Conservation (phyloP, 208 protist species). For the Acanthamoeba healyi region DNA sequence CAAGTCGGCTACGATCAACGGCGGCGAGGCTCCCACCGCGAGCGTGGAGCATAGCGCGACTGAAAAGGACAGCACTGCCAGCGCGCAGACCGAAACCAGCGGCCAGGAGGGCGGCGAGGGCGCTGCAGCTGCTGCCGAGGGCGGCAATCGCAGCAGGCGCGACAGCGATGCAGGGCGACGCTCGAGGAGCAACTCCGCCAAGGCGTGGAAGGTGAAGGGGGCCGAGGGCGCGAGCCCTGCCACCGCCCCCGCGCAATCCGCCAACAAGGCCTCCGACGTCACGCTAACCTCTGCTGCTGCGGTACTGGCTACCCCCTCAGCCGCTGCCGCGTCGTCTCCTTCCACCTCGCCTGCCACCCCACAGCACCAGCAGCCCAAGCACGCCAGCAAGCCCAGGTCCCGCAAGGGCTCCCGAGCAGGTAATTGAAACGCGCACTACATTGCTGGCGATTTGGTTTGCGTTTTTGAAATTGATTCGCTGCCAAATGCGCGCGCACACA, state of each 20-base stretch:
- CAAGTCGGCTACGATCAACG: neutral
- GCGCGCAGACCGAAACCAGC: neutral
- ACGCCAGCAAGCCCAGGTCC: neutral
- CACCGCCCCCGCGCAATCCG: neutral
- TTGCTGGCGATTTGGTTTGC: too few relatives aligned
- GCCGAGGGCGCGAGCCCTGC: neutral
- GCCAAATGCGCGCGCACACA: too few relatives aligned
- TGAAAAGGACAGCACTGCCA: too few relatives aligned
- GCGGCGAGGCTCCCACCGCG: neutral
- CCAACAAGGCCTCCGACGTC: neutral
- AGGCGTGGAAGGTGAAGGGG: constrained; percentile 57
- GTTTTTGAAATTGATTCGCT: too few relatives aligned
- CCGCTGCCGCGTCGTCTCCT: neutral
- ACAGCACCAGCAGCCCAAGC: neutral
- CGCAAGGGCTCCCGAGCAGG: constrained; percentile 7
- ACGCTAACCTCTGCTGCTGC: neutral
- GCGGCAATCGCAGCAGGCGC: neutral
- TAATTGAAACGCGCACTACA: too few relatives aligned
- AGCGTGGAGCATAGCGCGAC: too few relatives aligned
- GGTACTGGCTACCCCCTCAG: neutral
- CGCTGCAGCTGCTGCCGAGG: too few relatives aligned
- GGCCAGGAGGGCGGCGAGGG: neutral
- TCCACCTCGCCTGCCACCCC: neutral
- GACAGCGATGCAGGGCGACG: neutral
- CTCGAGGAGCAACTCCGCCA: constrained; percentile 47